These are phyloP conservation scores for Podospora pseudopauciseta DNA, from an alignment of 495 filamentous ascomycete species.

Conservation along the genomic window DNA sequence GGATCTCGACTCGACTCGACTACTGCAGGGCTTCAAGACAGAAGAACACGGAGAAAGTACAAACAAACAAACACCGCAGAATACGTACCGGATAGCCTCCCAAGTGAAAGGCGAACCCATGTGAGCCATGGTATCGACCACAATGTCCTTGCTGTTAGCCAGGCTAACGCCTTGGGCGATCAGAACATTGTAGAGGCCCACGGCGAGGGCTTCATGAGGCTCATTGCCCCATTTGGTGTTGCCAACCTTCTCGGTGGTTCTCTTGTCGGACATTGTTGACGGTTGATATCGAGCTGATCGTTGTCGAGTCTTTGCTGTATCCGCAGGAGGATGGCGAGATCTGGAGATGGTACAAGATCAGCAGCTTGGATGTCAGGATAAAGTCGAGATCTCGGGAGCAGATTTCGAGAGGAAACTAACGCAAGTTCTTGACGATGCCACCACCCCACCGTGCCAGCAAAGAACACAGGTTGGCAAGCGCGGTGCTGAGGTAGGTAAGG, in stretches of 20 bases:
- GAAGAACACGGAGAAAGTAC: neutral
- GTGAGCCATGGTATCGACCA: slow-evolving; percentile 27
- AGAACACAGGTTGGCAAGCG: too few species aligned
- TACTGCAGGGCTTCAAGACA: neutral
- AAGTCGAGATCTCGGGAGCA: too few species aligned
- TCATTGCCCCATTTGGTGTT: slow-evolving; percentile 27
- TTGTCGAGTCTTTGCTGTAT: neutral
- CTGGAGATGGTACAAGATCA: too few species aligned
- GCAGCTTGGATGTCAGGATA: too few species aligned
- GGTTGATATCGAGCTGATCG: neutral
- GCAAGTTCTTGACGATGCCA: too few species aligned
- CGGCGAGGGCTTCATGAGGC: slow-evolving; percentile 27
- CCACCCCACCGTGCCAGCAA: too few species aligned
- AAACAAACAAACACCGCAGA: neutral
- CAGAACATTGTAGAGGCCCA: slow-evolving; percentile 23
- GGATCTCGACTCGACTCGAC: neutral
- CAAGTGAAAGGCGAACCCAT: slow-evolving; percentile 28
- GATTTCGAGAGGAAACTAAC: too few species aligned
- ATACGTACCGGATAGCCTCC: slow-evolving; percentile 38
- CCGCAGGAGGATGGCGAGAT: neutral
- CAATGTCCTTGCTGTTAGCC: slow-evolving; percentile 23
- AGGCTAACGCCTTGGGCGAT: slow-evolving; percentile 4
- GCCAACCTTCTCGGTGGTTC: neutral
- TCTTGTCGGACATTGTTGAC: slow-evolving; percentile 1
- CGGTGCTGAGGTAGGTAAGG: too few species aligned